Conservation (phyloP, 177 flowering plant genomes). For the Vitis hybrid region DNA sequence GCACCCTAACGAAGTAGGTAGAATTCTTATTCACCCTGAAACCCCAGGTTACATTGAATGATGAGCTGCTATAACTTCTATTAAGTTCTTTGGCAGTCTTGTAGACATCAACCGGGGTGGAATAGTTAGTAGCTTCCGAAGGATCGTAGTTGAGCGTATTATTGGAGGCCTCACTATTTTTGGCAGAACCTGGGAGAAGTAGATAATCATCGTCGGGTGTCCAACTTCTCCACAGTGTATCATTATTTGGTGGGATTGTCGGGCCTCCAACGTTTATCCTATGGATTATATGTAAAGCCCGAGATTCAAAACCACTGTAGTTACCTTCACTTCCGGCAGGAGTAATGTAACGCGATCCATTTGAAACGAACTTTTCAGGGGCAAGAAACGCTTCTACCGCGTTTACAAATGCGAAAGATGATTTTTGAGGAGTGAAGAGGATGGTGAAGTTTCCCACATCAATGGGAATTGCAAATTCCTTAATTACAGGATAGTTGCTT, state of each 20-base stretch:
- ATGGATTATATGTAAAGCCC: constrained; percentile 26
- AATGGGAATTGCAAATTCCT: too few relatives aligned
- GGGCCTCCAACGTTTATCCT: constrained; percentile 53
- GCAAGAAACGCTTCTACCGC: constrained; percentile 34
- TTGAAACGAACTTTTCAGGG: constrained; percentile 9
- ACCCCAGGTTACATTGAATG: constrained; percentile 41
- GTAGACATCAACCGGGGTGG: constrained; percentile 47
- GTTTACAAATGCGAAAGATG: constrained; percentile 35
- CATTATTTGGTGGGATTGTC: constrained; percentile 14
- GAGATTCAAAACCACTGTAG: background rate
- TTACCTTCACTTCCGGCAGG: background rate
- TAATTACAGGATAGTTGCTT: too few relatives aligned
- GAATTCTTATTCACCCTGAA: constrained; percentile 33
- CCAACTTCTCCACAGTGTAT: constrained; percentile 38
- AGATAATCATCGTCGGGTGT: constrained; percentile 36
- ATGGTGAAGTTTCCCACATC: constrained; percentile 10
- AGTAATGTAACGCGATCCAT: too few relatives aligned
- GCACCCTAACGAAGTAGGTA: constrained; percentile 38
- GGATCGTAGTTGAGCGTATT: background rate
- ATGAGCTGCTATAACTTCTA: background rate
- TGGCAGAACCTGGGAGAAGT: constrained; percentile 2
- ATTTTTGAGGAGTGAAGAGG: constrained; percentile 12
- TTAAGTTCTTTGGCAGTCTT: constrained; percentile 33
- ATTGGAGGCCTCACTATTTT: background rate
- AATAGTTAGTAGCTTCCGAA: constrained; percentile 7